Evolutionary conservation across 306 rosid genomes (phyloP).

Genomic region (Lupinus albus): DNA sequence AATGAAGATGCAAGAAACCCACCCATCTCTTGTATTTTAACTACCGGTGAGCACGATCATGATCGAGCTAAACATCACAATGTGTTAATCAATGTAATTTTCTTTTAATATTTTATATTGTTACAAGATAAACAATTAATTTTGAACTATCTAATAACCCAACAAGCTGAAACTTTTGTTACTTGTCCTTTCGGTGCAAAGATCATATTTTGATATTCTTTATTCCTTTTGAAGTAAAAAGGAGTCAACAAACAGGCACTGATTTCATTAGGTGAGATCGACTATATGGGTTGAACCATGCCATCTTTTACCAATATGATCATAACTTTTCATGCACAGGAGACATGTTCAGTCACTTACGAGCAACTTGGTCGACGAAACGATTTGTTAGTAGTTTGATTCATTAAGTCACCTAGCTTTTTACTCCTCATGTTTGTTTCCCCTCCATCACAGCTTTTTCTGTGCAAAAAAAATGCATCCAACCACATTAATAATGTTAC

Average conservation of each 20-base stretch:
- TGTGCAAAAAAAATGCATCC: constrained; percentile 30
- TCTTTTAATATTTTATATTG: constrained; percentile 8
- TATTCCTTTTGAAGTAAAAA: background rate
- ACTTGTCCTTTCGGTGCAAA: constrained; percentile 29
- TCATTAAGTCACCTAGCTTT: constrained; percentile 43
- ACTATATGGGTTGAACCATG: no score
- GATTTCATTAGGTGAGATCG: no score
- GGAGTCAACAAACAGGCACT: background rate
- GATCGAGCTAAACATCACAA: constrained; percentile 42
- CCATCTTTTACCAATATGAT: no score
- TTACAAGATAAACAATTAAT: background rate
- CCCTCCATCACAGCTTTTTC: constrained; percentile 63
- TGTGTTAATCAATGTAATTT: constrained; percentile 38
- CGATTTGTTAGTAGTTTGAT: constrained; percentile 56
- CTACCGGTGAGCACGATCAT: no score
- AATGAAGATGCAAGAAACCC: constrained; percentile 12
- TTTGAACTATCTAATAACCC: constrained; percentile 4
- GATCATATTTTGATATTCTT: constrained; percentile 1
- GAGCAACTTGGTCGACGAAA: constrained; percentile 77
- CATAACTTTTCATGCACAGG: constrained; percentile 26
- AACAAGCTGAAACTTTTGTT: constrained; percentile 32
- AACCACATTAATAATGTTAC: constrained; percentile 1
- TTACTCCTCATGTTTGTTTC: constrained; percentile 47
- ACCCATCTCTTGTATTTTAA: background rate
- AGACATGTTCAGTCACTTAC: constrained; percentile 59